Evolutionary conservation across 108 stramenopile species (phyloP).

Genomic region (Ochromonas danica): DNA sequence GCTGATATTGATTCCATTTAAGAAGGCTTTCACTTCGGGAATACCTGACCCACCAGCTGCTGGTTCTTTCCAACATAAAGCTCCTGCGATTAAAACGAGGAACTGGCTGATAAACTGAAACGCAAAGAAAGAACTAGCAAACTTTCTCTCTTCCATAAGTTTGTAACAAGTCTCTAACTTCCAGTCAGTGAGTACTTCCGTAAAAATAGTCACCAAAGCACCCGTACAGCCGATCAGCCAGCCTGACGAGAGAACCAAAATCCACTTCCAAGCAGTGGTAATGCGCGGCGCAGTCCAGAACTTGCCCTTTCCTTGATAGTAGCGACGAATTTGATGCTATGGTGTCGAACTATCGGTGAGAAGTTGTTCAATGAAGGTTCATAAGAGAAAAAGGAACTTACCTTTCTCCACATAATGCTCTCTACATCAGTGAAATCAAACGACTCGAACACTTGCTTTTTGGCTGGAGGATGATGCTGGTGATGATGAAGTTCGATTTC

Average conservation of each 20-base stretch:
- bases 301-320: conserved; percentile 22
- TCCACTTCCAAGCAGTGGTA: conserved; percentile 33
- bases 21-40: conserved; percentile 74
- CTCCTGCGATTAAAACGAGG: conserved; percentile 7
- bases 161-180: conserved; percentile 22
- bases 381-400: neutral
- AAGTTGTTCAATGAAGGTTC: neutral
- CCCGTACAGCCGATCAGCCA: neutral
- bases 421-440: conserved; percentile 30
- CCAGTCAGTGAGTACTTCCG: conserved; percentile 31
- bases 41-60: conserved; percentile 70
- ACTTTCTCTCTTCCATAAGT: conserved; percentile 11
- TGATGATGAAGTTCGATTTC: conserved; percentile 20
- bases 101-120: conserved; percentile 31
- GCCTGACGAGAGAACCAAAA: conserved; percentile 8
- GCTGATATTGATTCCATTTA: conserved; percentile 72
- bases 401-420: conserved; percentile 26
- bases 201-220: conserved; percentile 22
- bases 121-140: conserved; percentile 28
- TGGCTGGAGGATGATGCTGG: neutral
- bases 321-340: conserved; percentile 33
- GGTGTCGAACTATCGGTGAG: neutral
- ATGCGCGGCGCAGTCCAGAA: conserved; percentile 21
- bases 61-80: conserved; percentile 40
- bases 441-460: conserved; percentile 20